Base-by-base conservation (phyloP, 208 protist species). In the Crithidia acanthocephali region DNA sequence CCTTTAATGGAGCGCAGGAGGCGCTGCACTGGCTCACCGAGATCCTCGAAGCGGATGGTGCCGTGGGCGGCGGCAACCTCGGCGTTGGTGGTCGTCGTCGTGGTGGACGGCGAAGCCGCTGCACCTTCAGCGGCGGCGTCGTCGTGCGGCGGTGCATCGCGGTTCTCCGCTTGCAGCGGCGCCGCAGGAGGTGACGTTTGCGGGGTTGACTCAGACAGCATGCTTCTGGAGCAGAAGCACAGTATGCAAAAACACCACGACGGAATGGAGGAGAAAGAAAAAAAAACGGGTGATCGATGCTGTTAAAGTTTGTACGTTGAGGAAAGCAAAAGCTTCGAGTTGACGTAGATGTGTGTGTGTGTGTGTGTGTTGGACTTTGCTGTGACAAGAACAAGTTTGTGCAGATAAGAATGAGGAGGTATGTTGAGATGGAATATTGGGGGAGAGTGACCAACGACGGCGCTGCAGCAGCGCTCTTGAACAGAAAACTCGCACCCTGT, bases 11-110 rank as follows among this genome's bases (percentile, higher is more conserved):
- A 82, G 37, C 71, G 84, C 52, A 97, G 71, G 50, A 95, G 82
- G 16, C 84, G 72, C 79, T 91, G 87, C 47, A 97, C 88, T 20
- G 92, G 90, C 79, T 93, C 88, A 9, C 88, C 92, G 37, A 97
- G 78, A 42, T 97, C 90, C 70, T 94, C 89, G 62, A 92, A 91
- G 40, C 88, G 85, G 60, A 94, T 96, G 7, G 81, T 86, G n/a
- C 80, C 65, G 20, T 65, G 72, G 11, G 64, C 55, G 28, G 55
- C 32, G 18, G 55, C 55, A n/a, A n/a, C n/a, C n/a, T n/a, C n/a
- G n/a, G n/a, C n/a, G n/a, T n/a, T n/a, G n/a, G n/a, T n/a, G n/a
- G n/a, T n/a, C n/a, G n/a, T n/a, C n/a, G n/a, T n/a, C n/a, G n/a
- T n/a, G 5, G 55, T 13, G 32, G 28, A 4, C 20, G 52, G 23